A percentile compares a stretch with the other conserved stretches of the same genome.
Evolutionary conservation across 2,329 filamentous ascomycete species (phyloP).

Genomic region (Raffaelea albimanens): DNA sequence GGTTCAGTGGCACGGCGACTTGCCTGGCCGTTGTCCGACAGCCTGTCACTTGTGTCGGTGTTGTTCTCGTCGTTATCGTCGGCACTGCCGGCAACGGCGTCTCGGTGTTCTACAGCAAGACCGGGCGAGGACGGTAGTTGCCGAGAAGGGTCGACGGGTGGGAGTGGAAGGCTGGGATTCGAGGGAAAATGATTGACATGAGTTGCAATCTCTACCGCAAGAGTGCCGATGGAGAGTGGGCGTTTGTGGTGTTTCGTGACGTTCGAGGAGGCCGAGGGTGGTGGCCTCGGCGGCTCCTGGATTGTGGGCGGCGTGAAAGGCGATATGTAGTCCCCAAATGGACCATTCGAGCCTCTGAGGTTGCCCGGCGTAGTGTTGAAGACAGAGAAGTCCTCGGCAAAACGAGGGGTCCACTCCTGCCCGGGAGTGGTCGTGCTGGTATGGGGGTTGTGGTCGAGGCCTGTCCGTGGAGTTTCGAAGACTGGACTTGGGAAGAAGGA

Average conservation of each 20-base stretch:
- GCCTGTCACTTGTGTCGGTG: not conserved
- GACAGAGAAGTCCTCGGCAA: slow-evolving; percentile 56
- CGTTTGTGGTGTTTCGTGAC: slow-evolving; percentile 25
- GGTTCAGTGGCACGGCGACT: slow-evolving; percentile 10
- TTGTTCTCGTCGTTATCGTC: slow-evolving; percentile 1
- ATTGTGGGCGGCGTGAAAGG: slow-evolving; percentile 21
- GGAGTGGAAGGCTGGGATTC: slow-evolving; percentile 41
- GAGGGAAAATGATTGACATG: slow-evolving; percentile 55
- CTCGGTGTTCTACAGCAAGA: slow-evolving; percentile 23
- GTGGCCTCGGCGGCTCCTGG: slow-evolving; percentile 14
- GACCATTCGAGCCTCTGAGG: slow-evolving; percentile 34
- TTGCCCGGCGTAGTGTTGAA: slow-evolving; percentile 56
- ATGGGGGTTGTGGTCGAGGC: slow-evolving; percentile 34
- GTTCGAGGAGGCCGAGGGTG: slow-evolving; percentile 14
- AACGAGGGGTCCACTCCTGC: slow-evolving; percentile 47
- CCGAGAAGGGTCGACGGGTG: slow-evolving; percentile 50
- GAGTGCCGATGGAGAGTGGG: slow-evolving; percentile 38
- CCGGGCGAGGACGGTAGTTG: slow-evolving; percentile 50
- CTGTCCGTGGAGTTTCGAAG: slow-evolving; percentile 47
- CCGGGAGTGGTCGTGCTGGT: slow-evolving; percentile 8
- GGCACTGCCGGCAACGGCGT: slow-evolving; percentile 10
- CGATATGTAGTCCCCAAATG: slow-evolving; percentile 35
- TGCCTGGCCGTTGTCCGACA: not conserved
- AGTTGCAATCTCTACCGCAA: slow-evolving; percentile 43
- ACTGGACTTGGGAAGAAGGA: slow-evolving; percentile 41